Evolutionary conservation across 768 basidiomycete genomes (phyloP).

Genomic region (Amanita polypyramis): DNA sequence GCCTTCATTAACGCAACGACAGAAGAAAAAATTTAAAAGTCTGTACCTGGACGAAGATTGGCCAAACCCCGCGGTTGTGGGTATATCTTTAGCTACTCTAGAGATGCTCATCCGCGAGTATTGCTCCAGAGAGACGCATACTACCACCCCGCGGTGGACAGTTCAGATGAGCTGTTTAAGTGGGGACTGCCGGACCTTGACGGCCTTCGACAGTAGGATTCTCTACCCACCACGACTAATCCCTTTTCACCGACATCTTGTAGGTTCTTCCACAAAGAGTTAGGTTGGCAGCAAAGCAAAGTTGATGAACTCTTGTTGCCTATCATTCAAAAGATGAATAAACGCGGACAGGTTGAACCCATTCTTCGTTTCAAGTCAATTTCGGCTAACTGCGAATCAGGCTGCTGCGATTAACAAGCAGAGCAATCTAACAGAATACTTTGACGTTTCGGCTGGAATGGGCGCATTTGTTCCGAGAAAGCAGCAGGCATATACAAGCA

Average conservation of each 20-base stretch:
- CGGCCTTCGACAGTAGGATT: constrained; percentile 66
- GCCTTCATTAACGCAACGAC: background rate
- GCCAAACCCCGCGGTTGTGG: constrained; percentile 87
- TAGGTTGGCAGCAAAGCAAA: constrained; percentile 74
- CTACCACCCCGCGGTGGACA: constrained; percentile 82
- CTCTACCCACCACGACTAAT: background rate
- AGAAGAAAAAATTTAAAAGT: constrained; percentile 88
- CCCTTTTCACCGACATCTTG: background rate
- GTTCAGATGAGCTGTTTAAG: constrained; percentile 88
- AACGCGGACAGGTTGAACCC: constrained; percentile 56
- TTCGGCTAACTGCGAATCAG: constrained; percentile 21
- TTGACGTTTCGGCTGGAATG: constrained; percentile 58
- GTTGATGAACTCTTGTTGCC: constrained; percentile 88
- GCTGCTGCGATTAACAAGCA: constrained; percentile 64
- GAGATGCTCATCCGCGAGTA: background rate
- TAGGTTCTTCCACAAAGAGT: constrained; percentile 67
- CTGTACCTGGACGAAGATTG: constrained; percentile 76
- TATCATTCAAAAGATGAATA: constrained; percentile 82
- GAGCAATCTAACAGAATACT: constrained; percentile 62
- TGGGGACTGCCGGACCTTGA: constrained; percentile 98
- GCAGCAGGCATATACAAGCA: constrained; percentile 76
- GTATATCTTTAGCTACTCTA: constrained; percentile 16
- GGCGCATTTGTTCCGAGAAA: constrained; percentile 69
- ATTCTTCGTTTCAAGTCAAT: background rate
- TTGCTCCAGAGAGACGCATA: constrained; percentile 75